A percentile compares a stretch with the other conserved stretches of the same genome.
phyloP scores from a whole-genome alignment of 148 eudicot genomes.

The Rhododendron molle region DNA sequence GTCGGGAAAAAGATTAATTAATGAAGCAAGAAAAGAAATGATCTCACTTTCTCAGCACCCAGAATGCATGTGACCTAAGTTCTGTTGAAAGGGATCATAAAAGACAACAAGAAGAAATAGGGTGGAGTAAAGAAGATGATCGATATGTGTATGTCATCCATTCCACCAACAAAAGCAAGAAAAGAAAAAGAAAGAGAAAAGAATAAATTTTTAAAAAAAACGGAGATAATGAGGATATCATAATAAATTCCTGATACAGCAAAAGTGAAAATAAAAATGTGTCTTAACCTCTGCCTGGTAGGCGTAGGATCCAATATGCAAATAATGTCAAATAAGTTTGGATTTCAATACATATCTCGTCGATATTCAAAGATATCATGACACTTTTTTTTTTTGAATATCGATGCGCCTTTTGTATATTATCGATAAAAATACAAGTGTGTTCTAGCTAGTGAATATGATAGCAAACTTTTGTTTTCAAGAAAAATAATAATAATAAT shows the following conservation, averaged over 20 bases:
- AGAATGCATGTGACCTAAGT: neutral
- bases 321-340: neutral
- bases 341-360: neutral
- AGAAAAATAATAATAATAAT: too few relatives aligned
- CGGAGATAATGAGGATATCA: neutral
- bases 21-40: neutral
- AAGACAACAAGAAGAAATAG: neutral
- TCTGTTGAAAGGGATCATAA: neutral
- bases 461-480: neutral
- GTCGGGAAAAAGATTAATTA: neutral
- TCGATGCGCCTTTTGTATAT: too few relatives aligned
- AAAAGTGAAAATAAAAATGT: neutral
- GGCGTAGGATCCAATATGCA: too few relatives aligned
- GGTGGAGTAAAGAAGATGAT: neutral
- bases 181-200: neutral
- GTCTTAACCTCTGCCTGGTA: too few relatives aligned
- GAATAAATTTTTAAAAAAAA: neutral
- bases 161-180: neutral
- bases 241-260: neutral
- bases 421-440: neutral
- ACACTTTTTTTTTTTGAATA: neutral
- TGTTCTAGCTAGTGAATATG: neutral
- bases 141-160: neutral
- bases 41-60: neutral
- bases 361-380: too few relatives aligned